Evolutionary conservation across 2,329 filamentous ascomycete species (phyloP), one percentile per base, ranked within the genome.

Genomic region (Xylaria hypoxylon): DNA sequence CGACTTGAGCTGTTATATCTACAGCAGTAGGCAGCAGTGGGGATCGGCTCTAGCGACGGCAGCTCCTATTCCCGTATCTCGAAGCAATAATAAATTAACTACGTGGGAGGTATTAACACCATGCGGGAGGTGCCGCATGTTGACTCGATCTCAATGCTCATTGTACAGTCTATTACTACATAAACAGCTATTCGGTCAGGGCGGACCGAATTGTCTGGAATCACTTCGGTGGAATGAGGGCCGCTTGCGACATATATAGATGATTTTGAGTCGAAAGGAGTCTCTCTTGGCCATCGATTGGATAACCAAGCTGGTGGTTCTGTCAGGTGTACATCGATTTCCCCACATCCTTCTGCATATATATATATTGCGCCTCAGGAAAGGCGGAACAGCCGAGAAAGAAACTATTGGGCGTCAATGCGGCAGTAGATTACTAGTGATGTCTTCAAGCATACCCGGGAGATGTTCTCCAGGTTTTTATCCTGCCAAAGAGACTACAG

Each of bases 291-390:
- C 13, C 24, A 48, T 5, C 13, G 38, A 67, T 67, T 67, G 65
- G 65, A 28, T 33, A 13, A 45, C 48, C 57, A 51, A 13, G 2
- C 62, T 40, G 40, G 47, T 38, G 62, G 58, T 40, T 45, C 19
- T 45, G 65, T 62, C 65, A 64, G 56, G 65, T 50, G 65, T 61
- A 47, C 65, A 56, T 65, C 7, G 52, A 24, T 50, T 65, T 65
- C 65, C 65, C 65, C 65, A 68, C 62, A 61, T 28, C 58, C 51
- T 65, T 44, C 42, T 60, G 56, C 60, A 52, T 11, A 17, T 48
- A 52, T 48, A 52, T 64, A 67, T 60, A 64, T 60, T 67, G 38
- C 52, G 33, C 56, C 38, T 52, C 65, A 61, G 44, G 31, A 24
- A 33, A 56, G 22, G 22, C 56, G 53, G 51, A 40, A 56, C 33